phyloP scores from a whole-genome alignment of 2,329 filamentous ascomycete species.

The Periconia sp. region DNA sequence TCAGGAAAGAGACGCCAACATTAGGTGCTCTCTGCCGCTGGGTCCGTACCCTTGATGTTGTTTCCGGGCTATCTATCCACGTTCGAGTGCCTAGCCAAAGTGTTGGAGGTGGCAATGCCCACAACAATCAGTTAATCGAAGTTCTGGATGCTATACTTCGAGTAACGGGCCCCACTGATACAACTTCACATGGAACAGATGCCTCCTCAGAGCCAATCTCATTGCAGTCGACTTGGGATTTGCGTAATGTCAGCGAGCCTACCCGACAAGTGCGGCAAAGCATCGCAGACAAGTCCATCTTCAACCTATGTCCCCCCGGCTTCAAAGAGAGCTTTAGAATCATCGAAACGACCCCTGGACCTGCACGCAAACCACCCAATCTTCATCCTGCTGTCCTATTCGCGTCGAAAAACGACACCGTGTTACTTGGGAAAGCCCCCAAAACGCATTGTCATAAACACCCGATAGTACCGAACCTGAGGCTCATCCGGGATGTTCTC shows the following conservation, averaged over 20 bases:
- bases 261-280: conserved; percentile 56
- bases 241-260: conserved; percentile 47
- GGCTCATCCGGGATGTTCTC: conserved; percentile 62
- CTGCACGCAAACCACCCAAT: conserved; percentile 67
- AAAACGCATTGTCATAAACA: conserved; percentile 60
- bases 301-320: conserved; percentile 29
- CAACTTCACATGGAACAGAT: conserved; percentile 25
- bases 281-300: conserved; percentile 57
- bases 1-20: conserved; percentile 66
- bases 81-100: conserved; percentile 44
- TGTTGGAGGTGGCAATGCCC: conserved; percentile 43
- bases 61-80: conserved; percentile 64
- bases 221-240: conserved; percentile 63
- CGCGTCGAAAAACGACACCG: conserved; percentile 59
- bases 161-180: conserved; percentile 64
- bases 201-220: conserved; percentile 45
- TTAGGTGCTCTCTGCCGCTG: conserved; percentile 70
- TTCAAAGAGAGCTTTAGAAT: conserved; percentile 52
- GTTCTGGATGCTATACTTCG: conserved; percentile 67
- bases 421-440: conserved; percentile 52
- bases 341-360: conserved; percentile 63
- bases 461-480: conserved; percentile 63
- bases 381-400: conserved; percentile 68
- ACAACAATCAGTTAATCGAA: conserved; percentile 54
- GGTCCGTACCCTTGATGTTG: conserved; percentile 71